A percentile compares a stretch with the other conserved stretches of the same genome.
Conservation (phyloP, 192 early-diverging fungal species). For the Coemansia sp. region DNA sequence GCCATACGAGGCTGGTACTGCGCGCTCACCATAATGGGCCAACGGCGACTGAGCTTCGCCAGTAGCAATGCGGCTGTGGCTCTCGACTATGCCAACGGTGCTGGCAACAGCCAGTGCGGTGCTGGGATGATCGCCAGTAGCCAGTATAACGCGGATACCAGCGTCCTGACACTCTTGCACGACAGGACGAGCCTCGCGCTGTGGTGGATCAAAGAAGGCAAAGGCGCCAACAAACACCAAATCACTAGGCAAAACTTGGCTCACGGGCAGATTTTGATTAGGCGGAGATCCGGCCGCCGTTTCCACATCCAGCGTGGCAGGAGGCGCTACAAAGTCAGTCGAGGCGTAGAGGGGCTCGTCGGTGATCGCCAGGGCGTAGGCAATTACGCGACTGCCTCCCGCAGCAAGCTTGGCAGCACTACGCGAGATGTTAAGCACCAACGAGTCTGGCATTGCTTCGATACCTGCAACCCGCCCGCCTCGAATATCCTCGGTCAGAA, state of each 20-base stretch:
- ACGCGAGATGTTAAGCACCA: slow-evolving; percentile 33
- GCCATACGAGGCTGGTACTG: neutral
- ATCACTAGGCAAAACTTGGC: slow-evolving; percentile 20
- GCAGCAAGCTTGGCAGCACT: slow-evolving; percentile 40
- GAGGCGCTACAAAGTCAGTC: neutral
- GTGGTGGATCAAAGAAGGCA: slow-evolving; percentile 54
- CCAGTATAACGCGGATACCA: slow-evolving; percentile 52
- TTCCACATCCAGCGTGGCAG: neutral
- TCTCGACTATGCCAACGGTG: slow-evolving; percentile 42
- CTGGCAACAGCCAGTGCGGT: slow-evolving; percentile 45
- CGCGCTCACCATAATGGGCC: neutral
- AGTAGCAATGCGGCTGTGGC: slow-evolving; percentile 8
- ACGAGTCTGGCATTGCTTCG: slow-evolving; percentile 16
- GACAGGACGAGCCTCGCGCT: slow-evolving; percentile 42
- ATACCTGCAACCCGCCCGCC: slow-evolving; percentile 23
- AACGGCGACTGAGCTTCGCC: neutral
- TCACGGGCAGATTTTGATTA: neutral
- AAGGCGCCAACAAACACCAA: slow-evolving; percentile 54
- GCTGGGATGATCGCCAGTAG: slow-evolving; percentile 53
- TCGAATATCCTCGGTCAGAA: slow-evolving; percentile 12
- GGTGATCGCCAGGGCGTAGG: slow-evolving; percentile 47
- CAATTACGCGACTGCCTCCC: slow-evolving; percentile 46
- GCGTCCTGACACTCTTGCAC: slow-evolving; percentile 47
- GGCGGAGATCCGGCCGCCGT: neutral
- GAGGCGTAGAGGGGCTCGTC: slow-evolving; percentile 33